Percentiles rank a stretch among this genome's conserved stretches.
phyloP scores from a whole-genome alignment of 257 asterid genomes.

The Solanum chilense region DNA sequence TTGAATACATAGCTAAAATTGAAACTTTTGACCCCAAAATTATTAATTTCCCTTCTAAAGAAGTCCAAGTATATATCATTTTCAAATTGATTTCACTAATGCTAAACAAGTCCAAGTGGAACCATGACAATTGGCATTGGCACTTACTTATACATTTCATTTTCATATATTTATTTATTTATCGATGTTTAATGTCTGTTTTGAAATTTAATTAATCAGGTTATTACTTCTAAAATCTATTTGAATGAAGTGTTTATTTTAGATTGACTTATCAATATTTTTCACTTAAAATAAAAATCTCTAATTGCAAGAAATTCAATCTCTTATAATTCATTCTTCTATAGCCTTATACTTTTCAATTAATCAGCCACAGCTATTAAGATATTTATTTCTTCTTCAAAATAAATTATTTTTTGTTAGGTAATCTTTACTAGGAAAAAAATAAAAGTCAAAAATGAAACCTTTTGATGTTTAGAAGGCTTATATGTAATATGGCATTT shows the following conservation, averaged over 20 bases:
- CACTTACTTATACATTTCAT: neutral
- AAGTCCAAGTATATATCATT: neutral
- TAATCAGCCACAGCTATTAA: neutral
- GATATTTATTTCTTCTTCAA: neutral
- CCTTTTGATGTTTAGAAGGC: neutral
- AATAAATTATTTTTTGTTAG: no score
- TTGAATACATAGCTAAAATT: neutral
- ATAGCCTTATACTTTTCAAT: neutral
- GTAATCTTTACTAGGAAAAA: neutral
- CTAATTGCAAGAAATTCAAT: neutral
- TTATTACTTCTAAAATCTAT: no score
- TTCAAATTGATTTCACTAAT: neutral
- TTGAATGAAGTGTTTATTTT: no score
- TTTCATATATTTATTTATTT: neutral
- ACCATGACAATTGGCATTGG: neutral
- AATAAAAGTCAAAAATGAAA: neutral
- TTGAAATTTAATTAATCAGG: no score
- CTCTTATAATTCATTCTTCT: no score
- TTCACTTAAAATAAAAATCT: no score
- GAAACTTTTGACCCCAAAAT: neutral
- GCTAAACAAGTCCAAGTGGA: neutral
- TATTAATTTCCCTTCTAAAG: neutral
- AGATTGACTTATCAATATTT: no score
- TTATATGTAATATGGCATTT: neutral
- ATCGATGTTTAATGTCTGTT: rapidly evolving